Evolutionary conservation across 495 filamentous ascomycete genomes (phyloP).

Genomic region (Hyaloscypha hepaticicola): DNA sequence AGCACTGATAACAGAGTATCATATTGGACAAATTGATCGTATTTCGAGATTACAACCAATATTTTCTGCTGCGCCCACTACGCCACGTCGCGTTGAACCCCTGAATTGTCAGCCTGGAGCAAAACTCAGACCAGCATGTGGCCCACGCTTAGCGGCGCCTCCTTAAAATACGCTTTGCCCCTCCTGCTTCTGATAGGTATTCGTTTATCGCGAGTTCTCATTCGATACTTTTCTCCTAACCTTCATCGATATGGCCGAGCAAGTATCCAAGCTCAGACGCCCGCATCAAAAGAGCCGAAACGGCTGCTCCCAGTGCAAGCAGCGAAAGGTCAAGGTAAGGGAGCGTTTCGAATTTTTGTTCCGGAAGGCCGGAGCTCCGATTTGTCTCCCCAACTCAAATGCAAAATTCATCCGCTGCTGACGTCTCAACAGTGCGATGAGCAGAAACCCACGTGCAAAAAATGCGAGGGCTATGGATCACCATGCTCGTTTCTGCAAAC

Average conservation of each 20-base stretch:
- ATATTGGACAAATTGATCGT: not conserved
- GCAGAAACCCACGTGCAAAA: slow-evolving; percentile 56
- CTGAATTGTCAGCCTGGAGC: slow-evolving; percentile 24
- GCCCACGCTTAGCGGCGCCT: slow-evolving; percentile 23
- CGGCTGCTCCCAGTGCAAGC: slow-evolving; percentile 59
- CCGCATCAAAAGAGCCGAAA: slow-evolving; percentile 61
- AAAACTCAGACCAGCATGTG: not conserved
- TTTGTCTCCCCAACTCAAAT: not conserved
- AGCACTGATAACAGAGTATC: not conserved
- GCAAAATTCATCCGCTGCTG: not conserved
- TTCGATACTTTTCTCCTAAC: slow-evolving; percentile 4
- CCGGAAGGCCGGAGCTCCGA: not conserved
- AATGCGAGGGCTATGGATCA: slow-evolving; percentile 59
- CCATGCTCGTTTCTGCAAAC: slow-evolving; percentile 54
- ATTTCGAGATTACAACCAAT: not conserved
- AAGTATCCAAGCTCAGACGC: slow-evolving; percentile 45
- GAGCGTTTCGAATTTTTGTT: not conserved
- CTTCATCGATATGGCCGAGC: slow-evolving; percentile 2
- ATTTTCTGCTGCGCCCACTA: slow-evolving; percentile 27
- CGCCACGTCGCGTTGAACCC: not conserved
- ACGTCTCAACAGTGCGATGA: slow-evolving; percentile 54
- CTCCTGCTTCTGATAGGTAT: slow-evolving; percentile 3
- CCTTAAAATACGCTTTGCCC: slow-evolving; percentile 7
- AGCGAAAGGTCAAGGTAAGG: slow-evolving; percentile 59
- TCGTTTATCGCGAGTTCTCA: slow-evolving; percentile 10